Evolutionary conservation across 2,329 filamentous ascomycete species (phyloP), one percentile per base, ranked within the genome.

Genomic region (Ambrosiella beaveri): DNA sequence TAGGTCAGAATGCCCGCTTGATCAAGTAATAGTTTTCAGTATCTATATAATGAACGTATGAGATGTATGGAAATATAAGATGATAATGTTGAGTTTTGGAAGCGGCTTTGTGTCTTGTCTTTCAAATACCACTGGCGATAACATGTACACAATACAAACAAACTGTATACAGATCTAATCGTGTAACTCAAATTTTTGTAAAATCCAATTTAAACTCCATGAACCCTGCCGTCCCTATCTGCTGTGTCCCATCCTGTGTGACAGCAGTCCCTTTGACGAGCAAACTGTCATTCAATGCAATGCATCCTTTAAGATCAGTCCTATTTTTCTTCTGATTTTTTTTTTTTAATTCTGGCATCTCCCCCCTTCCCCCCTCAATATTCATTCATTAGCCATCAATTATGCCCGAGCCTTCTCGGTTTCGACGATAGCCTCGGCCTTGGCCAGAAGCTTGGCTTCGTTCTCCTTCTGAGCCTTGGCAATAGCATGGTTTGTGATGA

Each of bases 1-100:
- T 97, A 6, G 90, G 87, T 6, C 90, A 95, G 88, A 98, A 98
- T 68, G 80, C 85, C 27, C 84, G 74, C 62, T 65, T 84, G 61
- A 75, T 81, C 65, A 64, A 77, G 57, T 74, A 71, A 64, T 65
- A 9, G n/a, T 47, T 2, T 13, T 13, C n/a, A 13, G 19, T 15
- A 17, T 15, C 44, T 13, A 15, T 15, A 41, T 49, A 44, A 50
- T 50, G 6, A 36, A 9, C n/a, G 40, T 41, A 8, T 47, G 44
- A n/a, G 9, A 47, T 47, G 11, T 47, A 47, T 47, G 9, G 44
- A n/a, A 13, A 17, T 47, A 2, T 13, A 47, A 15, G 11, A 47
- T n/a, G 40, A 41, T 41, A 41, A 41, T 41, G 40, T 41, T 41
- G n/a, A 41, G 40, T 41, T 12, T 27, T 27, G 27, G 27, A 27